A percentile compares a stretch with the other conserved stretches of the same genome.
Evolutionary conservation across 768 basidiomycete genomes (phyloP).

Genomic region (Chalciporus chontae): DNA sequence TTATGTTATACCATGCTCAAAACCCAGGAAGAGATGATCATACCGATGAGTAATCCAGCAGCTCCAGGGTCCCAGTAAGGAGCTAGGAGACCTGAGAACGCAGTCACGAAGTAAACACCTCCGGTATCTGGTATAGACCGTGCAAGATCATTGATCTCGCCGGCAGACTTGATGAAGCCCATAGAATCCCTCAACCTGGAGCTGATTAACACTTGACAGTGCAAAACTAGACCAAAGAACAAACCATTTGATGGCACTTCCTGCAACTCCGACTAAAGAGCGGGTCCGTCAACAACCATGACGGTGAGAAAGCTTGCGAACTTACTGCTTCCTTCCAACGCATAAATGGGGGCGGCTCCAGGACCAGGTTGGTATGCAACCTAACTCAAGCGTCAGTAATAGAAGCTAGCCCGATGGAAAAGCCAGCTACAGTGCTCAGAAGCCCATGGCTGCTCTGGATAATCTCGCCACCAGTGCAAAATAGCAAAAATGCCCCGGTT

Average conservation of each 20-base stretch:
- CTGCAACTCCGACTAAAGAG: constrained; percentile 80
- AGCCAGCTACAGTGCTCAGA: constrained; percentile 68
- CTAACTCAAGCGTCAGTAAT: constrained; percentile 34
- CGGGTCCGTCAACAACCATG: background rate
- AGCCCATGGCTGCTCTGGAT: constrained; percentile 85
- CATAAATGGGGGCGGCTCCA: constrained; percentile 77
- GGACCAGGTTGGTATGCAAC: constrained; percentile 89
- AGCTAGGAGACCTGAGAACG: constrained; percentile 92
- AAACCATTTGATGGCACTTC: constrained; percentile 90
- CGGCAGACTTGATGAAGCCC: constrained; percentile 72
- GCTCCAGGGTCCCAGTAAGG: constrained; percentile 98
- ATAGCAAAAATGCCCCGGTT: constrained; percentile 93
- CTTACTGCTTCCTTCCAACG: constrained; percentile 91
- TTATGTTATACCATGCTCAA: background rate
- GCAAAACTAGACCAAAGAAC: constrained; percentile 4
- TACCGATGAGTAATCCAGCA: constrained; percentile 79
- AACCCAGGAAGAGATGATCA: constrained; percentile 3
- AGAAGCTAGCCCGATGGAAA: background rate
- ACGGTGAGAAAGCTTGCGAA: constrained; percentile 3
- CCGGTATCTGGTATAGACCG: constrained; percentile 73
- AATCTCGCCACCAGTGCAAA: constrained; percentile 87
- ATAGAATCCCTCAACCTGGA: constrained; percentile 85
- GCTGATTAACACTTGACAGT: background rate
- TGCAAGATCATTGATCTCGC: constrained; percentile 84
- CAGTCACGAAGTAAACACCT: constrained; percentile 95